Base-by-base conservation (phyloP, 2,329 filamentous ascomycete genomes). In the Coniella vitis region DNA sequence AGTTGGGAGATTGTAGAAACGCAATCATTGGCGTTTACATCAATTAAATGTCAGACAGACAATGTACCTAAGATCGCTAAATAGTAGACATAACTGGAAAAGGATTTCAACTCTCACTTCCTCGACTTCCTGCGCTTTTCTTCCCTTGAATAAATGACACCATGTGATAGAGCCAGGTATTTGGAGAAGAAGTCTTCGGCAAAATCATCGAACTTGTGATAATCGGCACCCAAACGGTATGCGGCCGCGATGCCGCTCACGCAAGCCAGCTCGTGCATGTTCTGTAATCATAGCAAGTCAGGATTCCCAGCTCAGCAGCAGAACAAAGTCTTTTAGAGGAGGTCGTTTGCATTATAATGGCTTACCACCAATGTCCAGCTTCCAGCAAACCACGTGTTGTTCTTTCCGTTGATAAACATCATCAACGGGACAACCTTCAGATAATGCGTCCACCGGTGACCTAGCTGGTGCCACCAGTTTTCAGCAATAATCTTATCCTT, bases 221-320 rank as follows among this genome's bases (percentile, higher is more conserved):
- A 87, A 2, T 72, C 68, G 0, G 83, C 84, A 0, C 84, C 85
- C 0, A 87, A 67, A 40, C 79, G 76, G 47, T 85, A 84, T 0
- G 84, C 85, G 2, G 84, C 84, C 4, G 83, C 80, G 41, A 87
- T 85, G 0, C 84, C 84, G 48, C 76, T 81, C 43, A 88, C 81
- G 49, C 82, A 81, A 1, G 84, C 85, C 9, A 86, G 71, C 58
- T 88, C 84, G 56, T 88, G 80, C 57, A 81, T 80, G 54, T 83
- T 83, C 77, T 77, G 50, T 35, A 13, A 21, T 42, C 10, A 16
- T 16, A 2, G 20, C 2, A 10, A 31, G 21, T 47, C 38, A 51
- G 38, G 13, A 38, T 29, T 22, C 13, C 3, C 25, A 29, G 5
- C 5, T 29, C 25, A 10, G 25, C 5, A 29, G 10, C 5, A 12